phyloP scores from a whole-genome alignment of 2,329 filamentous ascomycete genomes.

The Graphilbum ipis-grandicollis region DNA sequence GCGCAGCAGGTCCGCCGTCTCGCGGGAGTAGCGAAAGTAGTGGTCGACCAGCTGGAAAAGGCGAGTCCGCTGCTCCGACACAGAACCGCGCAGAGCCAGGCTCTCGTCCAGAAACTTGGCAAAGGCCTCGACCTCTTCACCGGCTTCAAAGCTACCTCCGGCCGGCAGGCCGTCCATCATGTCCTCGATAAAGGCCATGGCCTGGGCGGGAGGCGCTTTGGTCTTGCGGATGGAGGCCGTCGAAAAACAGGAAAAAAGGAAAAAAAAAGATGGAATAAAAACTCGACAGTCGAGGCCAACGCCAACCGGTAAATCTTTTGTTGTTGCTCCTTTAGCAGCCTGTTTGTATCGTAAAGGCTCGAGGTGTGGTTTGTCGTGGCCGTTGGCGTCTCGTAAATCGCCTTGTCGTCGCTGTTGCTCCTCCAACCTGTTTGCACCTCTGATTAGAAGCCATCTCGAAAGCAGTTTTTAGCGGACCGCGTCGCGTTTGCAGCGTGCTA shows the following conservation, averaged over 20 bases:
- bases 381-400: too few species aligned
- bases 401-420: not conserved
- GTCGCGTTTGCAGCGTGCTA: too few species aligned
- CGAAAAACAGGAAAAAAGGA: not conserved
- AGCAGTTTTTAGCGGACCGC: not conserved
- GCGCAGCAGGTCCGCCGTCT: conserved; percentile 24
- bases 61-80: conserved; percentile 41
- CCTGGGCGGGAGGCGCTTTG: too few species aligned
- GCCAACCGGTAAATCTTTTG: too few species aligned
- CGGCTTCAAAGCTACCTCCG: conserved; percentile 28
- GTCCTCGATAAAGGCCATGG: conserved; percentile 16
- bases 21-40: conserved; percentile 41
- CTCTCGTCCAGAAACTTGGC: conserved; percentile 69
- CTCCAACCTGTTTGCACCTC: not conserved
- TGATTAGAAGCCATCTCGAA: not conserved
- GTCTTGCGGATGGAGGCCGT: not conserved
- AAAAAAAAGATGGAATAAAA: not conserved
- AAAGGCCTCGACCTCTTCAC: conserved; percentile 73
- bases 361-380: too few species aligned
- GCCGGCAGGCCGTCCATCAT: conserved; percentile 22
- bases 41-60: conserved; percentile 50
- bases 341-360: too few species aligned
- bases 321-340: too few species aligned
- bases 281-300: too few species aligned
- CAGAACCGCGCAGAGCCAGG: conserved; percentile 27